phyloP scores from a whole-genome alignment of 192 early-diverging fungal genomes.

The Pilaira anomala region DNA sequence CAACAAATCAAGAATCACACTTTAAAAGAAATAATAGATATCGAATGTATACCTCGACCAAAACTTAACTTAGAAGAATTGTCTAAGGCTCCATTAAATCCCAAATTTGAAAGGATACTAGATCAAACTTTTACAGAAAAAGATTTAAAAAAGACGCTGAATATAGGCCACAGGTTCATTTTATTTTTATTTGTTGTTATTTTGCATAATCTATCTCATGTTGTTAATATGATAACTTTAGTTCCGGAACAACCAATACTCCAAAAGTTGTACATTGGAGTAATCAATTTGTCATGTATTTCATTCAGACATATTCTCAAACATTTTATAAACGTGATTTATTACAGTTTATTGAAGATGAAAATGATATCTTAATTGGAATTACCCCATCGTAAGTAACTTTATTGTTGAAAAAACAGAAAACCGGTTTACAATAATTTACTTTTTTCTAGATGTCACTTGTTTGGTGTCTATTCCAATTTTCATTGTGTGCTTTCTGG shows the following conservation, averaged over 20 bases:
- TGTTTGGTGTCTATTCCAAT: not conserved
- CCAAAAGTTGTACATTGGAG: constrained; percentile 1
- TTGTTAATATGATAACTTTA: not conserved
- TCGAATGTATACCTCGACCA: too few relatives aligned
- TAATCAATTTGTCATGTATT: not conserved
- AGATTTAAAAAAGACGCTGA: not conserved
- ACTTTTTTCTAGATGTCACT: not conserved
- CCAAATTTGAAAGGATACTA: not conserved
- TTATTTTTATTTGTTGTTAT: not conserved
- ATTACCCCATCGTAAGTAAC: not conserved
- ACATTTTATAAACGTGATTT: too few relatives aligned
- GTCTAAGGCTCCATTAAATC: not conserved
- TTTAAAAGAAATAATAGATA: too few relatives aligned
- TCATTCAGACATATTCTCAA: not conserved
- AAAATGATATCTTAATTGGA: too few relatives aligned
- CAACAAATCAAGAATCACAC: not conserved
- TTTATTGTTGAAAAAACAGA: too few relatives aligned
- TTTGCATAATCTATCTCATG: too few relatives aligned
- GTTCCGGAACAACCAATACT: constrained; percentile 7
- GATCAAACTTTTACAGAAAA: not conserved
- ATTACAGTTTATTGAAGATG: too few relatives aligned
- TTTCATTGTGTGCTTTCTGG: not conserved
- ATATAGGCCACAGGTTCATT: not conserved
- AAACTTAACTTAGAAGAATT: not conserved
- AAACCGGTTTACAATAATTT: too few relatives aligned